Percentiles rank a stretch among this genome's conserved stretches.
phyloP scores from a whole-genome alignment of 108 stramenopile species.

The Mediolabrus comicus region DNA sequence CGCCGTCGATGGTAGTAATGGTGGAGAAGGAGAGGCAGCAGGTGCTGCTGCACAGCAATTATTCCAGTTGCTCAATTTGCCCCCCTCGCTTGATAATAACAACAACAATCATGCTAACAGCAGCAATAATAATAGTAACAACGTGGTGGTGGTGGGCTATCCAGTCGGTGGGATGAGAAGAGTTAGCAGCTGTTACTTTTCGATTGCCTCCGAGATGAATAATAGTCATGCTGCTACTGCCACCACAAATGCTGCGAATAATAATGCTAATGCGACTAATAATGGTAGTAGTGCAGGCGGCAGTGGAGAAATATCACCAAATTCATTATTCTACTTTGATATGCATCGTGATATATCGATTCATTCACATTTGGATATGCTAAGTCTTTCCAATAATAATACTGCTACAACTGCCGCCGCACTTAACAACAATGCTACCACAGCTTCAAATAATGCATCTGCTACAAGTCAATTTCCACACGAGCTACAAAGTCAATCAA shows the following conservation, averaged over 20 bases:
- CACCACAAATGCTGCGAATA: too few species aligned
- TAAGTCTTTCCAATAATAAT: neutral
- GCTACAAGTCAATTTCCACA: too few species aligned
- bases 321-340: too few species aligned
- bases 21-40: neutral
- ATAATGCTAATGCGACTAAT: neutral
- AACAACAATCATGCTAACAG: neutral
- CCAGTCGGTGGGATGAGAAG: slow-evolving; percentile 52
- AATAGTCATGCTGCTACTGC: too few species aligned
- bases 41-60: neutral
- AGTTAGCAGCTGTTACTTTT: slow-evolving; percentile 73
- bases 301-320: too few species aligned
- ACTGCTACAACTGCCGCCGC: too few species aligned
- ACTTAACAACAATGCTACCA: too few species aligned
- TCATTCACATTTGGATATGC: too few species aligned
- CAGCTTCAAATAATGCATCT: too few species aligned
- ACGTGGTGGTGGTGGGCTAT: neutral
- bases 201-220: slow-evolving; percentile 39
- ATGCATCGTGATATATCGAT: too few species aligned
- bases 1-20: neutral
- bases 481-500: too few species aligned
- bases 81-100: neutral
- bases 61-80: neutral
- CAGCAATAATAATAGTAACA: neutral
- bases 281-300: slow-evolving; percentile 20